Conservation (phyloP, 371 early-diverging fungal genomes). For the Lichtheimia ramosa region DNA sequence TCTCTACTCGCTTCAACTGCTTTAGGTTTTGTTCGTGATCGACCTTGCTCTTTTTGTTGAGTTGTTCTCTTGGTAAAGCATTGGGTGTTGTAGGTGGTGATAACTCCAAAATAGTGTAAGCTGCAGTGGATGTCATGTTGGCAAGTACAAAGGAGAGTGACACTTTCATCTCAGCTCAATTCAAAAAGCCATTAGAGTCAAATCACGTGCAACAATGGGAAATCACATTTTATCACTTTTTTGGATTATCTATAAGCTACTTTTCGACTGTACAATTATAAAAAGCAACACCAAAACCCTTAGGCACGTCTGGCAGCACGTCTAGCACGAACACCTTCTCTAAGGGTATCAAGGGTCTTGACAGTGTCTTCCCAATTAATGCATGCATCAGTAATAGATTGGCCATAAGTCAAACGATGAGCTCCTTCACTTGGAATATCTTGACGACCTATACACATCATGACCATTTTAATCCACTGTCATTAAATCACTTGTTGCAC, state of each 20-base stretch:
- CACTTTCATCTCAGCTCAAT: too few relatives aligned
- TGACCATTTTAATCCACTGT: neutral
- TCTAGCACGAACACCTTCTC: slow-evolving; percentile 68
- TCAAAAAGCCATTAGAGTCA: too few relatives aligned
- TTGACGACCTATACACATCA: slow-evolving; percentile 49
- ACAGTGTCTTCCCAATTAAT: slow-evolving; percentile 79
- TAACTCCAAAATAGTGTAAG: too few relatives aligned
- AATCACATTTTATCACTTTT: too few relatives aligned
- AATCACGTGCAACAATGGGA: too few relatives aligned
- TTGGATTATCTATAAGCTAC: too few relatives aligned
- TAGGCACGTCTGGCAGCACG: slow-evolving; percentile 41
- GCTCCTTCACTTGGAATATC: slow-evolving; percentile 65
- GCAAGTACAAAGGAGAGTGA: too few relatives aligned
- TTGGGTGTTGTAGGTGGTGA: too few relatives aligned
- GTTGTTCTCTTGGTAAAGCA: too few relatives aligned
- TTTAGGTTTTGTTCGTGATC: neutral
- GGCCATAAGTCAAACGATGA: slow-evolving; percentile 66
- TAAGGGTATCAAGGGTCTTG: slow-evolving; percentile 58
- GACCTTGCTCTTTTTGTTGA: neutral
- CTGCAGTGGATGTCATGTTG: too few relatives aligned
- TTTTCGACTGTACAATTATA: neutral
- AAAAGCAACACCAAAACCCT: neutral
- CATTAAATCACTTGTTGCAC: neutral
- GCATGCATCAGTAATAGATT: slow-evolving; percentile 83
- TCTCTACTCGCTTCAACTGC: slow-evolving; percentile 13